These are phyloP conservation scores for Aspergillus floridensis DNA, from an alignment of 2,329 filamentous ascomycete genomes.

Conservation along the genomic window DNA sequence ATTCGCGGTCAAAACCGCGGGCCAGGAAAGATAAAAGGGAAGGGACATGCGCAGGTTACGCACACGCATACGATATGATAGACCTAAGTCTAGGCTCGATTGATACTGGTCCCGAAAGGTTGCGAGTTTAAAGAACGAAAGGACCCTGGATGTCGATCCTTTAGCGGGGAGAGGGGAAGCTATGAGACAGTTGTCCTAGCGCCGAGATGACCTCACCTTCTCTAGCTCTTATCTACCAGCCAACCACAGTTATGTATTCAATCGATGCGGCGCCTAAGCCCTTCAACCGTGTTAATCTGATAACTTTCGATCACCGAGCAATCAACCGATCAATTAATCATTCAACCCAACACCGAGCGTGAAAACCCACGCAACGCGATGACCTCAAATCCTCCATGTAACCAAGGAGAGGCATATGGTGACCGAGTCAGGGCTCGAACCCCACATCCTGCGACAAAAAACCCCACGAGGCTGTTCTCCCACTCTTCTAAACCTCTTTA, in stretches of 20 bases:
- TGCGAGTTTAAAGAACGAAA: background rate
- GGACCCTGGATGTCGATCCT: slow-evolving; percentile 17
- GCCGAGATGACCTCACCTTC: background rate
- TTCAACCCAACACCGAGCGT: too few species aligned
- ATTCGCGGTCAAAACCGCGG: background rate
- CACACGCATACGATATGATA: background rate
- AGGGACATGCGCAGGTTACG: background rate
- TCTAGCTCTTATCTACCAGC: background rate
- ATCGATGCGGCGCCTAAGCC: background rate
- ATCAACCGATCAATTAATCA: too few species aligned
- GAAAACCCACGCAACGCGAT: too few species aligned
- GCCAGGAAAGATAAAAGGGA: background rate
- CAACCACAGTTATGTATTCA: background rate
- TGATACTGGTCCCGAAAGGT: background rate
- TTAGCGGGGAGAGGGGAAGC: background rate
- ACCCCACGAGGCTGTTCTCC: slow-evolving; percentile 23
- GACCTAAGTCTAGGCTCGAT: slow-evolving; percentile 9
- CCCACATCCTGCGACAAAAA: background rate
- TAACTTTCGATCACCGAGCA: too few species aligned
- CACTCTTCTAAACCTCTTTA: background rate
- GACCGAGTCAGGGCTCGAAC: background rate
- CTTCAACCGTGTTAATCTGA: background rate
- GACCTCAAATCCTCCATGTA: too few species aligned
- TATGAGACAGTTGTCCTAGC: background rate
- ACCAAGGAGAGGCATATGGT: background rate